Evolutionary conservation across 2,329 filamentous ascomycete species (phyloP).

Genomic region (Pseudogymnoascus sp.): DNA sequence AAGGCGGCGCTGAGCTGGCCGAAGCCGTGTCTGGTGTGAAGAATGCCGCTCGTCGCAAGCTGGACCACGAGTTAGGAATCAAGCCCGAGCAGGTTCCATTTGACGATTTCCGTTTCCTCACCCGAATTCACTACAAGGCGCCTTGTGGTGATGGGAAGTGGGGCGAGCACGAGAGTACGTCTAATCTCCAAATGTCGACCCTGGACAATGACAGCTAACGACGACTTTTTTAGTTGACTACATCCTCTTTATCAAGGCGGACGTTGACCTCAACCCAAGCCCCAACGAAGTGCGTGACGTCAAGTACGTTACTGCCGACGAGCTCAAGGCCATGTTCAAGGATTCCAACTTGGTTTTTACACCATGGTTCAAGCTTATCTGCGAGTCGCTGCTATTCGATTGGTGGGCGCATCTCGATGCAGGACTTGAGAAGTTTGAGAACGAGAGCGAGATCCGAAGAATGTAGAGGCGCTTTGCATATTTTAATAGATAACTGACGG

Average conservation of each 20-base stretch:
- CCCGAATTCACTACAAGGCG: slow-evolving; percentile 95
- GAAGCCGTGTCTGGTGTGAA: slow-evolving; percentile 81
- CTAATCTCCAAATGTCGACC: neutral
- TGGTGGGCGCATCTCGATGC: slow-evolving; percentile 87
- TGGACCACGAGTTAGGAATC: slow-evolving; percentile 92
- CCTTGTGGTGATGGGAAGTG: slow-evolving; percentile 86
- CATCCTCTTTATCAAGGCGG: slow-evolving; percentile 94
- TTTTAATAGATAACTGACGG: slow-evolving; percentile 1
- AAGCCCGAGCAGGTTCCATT: slow-evolving; percentile 79
- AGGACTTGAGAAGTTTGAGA: slow-evolving; percentile 74
- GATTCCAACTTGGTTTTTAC: slow-evolving; percentile 79
- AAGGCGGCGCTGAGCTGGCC: slow-evolving; percentile 75
- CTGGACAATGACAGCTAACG: slow-evolving; percentile 10
- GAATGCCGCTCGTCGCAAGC: slow-evolving; percentile 83
- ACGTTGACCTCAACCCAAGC: slow-evolving; percentile 75
- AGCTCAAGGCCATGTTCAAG: slow-evolving; percentile 77
- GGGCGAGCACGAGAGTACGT: slow-evolving; percentile 95
- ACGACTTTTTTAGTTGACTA: slow-evolving; percentile 67
- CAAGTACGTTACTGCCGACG: slow-evolving; percentile 72
- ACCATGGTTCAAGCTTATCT: slow-evolving; percentile 99
- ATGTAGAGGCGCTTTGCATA: slow-evolving; percentile 43
- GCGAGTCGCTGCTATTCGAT: slow-evolving; percentile 92
- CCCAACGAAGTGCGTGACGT: slow-evolving; percentile 83
- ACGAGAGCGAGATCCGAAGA: slow-evolving; percentile 78
- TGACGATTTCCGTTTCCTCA: slow-evolving; percentile 87